Evolutionary conservation across 2,329 filamentous ascomycete genomes (phyloP).

Genomic region (Alternaria infectoria): DNA sequence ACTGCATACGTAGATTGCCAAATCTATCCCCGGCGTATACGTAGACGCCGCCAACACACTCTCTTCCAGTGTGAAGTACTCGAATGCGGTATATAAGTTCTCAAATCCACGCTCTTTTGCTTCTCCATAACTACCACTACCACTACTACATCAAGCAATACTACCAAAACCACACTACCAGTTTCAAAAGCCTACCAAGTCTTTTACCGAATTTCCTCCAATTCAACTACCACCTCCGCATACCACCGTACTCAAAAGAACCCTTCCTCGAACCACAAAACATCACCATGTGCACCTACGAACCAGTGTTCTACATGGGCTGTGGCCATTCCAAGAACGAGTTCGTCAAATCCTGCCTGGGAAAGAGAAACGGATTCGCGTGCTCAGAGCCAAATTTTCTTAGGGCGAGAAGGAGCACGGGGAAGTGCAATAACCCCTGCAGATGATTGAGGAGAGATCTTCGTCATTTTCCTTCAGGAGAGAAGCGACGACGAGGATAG

Average conservation of each 20-base stretch:
- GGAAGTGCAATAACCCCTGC: background rate
- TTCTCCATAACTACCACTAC: background rate
- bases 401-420: background rate
- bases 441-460: background rate
- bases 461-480: too few relatives aligned
- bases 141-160: background rate
- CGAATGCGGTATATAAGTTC: background rate
- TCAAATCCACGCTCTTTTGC: background rate
- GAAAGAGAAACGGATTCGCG: background rate
- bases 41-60: background rate
- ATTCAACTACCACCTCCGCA: background rate
- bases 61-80: background rate
- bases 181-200: background rate
- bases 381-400: background rate
- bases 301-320: background rate
- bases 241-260: background rate
- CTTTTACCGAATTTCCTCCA: fast-evolving
- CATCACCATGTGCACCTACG: background rate
- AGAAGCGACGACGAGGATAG: background rate
- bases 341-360: background rate
- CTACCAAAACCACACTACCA: background rate
- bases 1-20: too few relatives aligned
- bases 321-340: background rate
- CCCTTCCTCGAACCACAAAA: background rate
- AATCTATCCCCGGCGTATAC: background rate